Evolutionary conservation across 2,329 filamentous ascomycete genomes (phyloP).

Genomic region (Sclerotinia trifoliorum): DNA sequence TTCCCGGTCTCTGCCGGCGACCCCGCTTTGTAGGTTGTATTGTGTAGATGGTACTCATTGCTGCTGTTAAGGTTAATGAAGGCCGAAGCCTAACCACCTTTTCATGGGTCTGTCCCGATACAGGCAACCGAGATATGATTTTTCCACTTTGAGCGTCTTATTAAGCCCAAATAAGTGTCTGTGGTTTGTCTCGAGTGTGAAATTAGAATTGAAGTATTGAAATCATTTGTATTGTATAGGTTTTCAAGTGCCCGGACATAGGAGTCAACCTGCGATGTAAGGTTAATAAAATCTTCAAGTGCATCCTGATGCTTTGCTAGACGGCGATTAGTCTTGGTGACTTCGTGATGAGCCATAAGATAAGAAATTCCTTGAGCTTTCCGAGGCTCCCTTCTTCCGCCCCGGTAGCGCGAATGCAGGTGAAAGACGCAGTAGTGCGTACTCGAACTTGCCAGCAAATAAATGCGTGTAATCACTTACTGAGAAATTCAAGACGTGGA

Average conservation of each 20-base stretch:
- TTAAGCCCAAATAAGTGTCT: background rate
- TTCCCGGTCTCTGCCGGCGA: conserved; percentile 7
- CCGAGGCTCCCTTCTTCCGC: background rate
- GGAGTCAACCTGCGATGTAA: background rate
- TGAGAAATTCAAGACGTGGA: background rate
- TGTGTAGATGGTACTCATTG: background rate
- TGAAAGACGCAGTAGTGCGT: background rate
- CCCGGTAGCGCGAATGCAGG: background rate
- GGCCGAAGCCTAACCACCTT: background rate
- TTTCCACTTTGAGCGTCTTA: background rate
- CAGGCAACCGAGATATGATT: background rate
- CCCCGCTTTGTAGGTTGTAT: conserved; percentile 13
- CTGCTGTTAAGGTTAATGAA: background rate
- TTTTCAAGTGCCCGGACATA: background rate
- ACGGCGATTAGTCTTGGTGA: background rate
- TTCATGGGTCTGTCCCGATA: background rate
- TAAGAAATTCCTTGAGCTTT: background rate
- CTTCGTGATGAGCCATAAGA: background rate
- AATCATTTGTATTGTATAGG: background rate
- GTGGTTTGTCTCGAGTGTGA: background rate
- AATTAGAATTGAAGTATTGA: background rate
- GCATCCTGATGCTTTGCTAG: background rate
- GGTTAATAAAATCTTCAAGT: background rate
- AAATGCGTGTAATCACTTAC: background rate
- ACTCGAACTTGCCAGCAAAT: background rate